Base-by-base conservation (phyloP, 2,329 filamentous ascomycete species). In the Fusarium sp. region DNA sequence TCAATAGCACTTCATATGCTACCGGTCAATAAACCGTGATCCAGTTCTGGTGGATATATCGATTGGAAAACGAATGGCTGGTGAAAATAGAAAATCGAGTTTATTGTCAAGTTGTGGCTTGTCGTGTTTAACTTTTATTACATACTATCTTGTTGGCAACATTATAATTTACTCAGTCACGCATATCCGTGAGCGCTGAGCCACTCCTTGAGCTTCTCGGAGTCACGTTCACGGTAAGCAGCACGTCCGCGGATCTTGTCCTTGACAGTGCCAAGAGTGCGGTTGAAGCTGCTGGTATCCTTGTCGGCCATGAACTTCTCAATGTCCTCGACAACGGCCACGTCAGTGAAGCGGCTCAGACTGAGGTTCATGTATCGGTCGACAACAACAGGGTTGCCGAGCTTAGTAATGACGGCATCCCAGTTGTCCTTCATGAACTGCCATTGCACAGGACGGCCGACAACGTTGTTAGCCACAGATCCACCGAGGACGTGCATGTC, bases 241-340 rank as follows among this genome's bases (percentile, higher is more conserved):
- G 93, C 93, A 74, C 94, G 90, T 13, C 92, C 93, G 41, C 90
- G 87, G 69, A 98, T 92, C 66, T 90, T 94, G 77, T 98, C 96
- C 77, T 90, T 90, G 66, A 95, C 90, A 69, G 96, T 93, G 69
- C 91, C 90, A 51, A 99, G 81, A 6, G 93, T 94, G 56, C 96
- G 90, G 77, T 96, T 92, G 79, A 94, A 98, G 48, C 90, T 92
- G 74, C 89, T 89, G 19, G 92, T 95, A 75, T 98, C 92, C 83
- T 95, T 97, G 74, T 87, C 86, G 72, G 87, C 85, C 83, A 98
- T 99, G 84, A 99, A 99, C 4, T 81, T 78, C 49, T 90, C 85
- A 73, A 99, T 96, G 54, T 97, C 93, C 68, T 89, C 84, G 65
- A 93, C 86, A 17, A 88, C 85, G 66, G 86, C 85, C 15, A 83